These are phyloP conservation scores for Rubia yunnanensis DNA, from an alignment of 257 asterid genomes.

Conservation along the genomic window DNA sequence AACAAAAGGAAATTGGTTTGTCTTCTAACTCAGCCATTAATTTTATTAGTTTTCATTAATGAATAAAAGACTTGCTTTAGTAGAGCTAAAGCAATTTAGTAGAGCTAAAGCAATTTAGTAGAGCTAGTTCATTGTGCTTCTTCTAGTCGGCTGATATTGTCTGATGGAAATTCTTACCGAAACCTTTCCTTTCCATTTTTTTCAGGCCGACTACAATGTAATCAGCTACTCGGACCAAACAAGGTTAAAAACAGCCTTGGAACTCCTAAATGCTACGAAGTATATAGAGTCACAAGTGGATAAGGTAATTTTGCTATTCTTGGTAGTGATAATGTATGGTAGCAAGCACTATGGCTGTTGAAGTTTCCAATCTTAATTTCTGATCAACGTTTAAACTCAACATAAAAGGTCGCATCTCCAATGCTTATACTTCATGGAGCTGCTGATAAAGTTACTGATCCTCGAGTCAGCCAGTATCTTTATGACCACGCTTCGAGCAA, in stretches of 20 bases:
- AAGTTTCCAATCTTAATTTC: not conserved
- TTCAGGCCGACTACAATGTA: constrained; percentile 81
- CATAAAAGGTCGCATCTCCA: constrained; percentile 57
- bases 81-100: too few relatives aligned
- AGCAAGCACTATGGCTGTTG: not conserved
- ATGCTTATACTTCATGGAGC: constrained; percentile 91
- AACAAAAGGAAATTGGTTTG: constrained; percentile 61
- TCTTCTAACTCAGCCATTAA: not conserved
- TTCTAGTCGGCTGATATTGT: not conserved
- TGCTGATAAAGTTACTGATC: constrained; percentile 91
- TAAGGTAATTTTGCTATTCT: constrained; percentile 36
- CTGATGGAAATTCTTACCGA: not conserved
- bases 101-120: too few relatives aligned
- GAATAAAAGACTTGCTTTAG: not conserved
- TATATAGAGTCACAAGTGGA: constrained; percentile 66
- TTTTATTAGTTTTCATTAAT: not conserved
- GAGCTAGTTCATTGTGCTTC: not conserved
- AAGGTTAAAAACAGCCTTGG: constrained; percentile 79
- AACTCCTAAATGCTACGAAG: constrained; percentile 77
- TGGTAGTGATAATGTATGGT: not conserved
- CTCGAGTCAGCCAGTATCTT: constrained; percentile 67
- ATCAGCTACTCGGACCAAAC: constrained; percentile 80
- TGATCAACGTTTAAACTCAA: not conserved
- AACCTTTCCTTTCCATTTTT: constrained; percentile 2
- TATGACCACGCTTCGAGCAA: constrained; percentile 54